Percentiles rank a stretch among this genome's conserved stretches.
phyloP scores from a whole-genome alignment of 2,329 filamentous ascomycete species.

The Lachnellula hyalina region DNA sequence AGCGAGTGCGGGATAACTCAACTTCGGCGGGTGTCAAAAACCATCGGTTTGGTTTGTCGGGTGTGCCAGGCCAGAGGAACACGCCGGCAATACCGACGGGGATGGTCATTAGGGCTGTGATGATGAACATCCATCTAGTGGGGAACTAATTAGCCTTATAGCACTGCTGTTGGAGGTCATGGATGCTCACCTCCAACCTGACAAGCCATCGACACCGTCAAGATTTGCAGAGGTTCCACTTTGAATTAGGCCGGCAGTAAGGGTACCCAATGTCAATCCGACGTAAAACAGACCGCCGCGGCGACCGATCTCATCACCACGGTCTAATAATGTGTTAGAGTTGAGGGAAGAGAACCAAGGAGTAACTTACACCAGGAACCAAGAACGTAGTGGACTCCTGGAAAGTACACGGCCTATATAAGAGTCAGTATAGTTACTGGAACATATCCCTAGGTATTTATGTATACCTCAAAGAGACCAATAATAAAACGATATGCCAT shows the following conservation, averaged over 20 bases:
- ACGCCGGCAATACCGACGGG: constrained; percentile 46
- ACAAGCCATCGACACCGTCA: constrained; percentile 18
- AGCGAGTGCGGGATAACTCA: constrained; percentile 38
- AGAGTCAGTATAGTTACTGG: neutral
- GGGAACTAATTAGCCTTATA: constrained; percentile 31
- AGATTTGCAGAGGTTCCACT: constrained; percentile 17
- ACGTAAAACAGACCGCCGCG: constrained; percentile 24
- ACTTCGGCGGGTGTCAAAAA: constrained; percentile 44
- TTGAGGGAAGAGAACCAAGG: constrained; percentile 2
- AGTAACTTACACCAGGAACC: constrained; percentile 28
- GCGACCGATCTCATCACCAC: constrained; percentile 26
- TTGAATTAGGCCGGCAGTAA: constrained; percentile 24
- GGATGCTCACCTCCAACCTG: constrained; percentile 31
- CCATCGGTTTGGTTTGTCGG: constrained; percentile 43
- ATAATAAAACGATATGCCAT: constrained; percentile 50
- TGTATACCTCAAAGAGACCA: constrained; percentile 43
- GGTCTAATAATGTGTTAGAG: no score
- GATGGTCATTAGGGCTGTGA: constrained; percentile 49
- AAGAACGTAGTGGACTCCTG: constrained; percentile 33
- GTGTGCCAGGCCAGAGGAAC: constrained; percentile 47
- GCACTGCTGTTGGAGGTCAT: constrained; percentile 17
- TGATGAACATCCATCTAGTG: constrained; percentile 52
- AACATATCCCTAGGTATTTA: neutral
- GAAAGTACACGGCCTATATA: constrained; percentile 31
- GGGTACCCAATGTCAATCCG: constrained; percentile 21